These are phyloP conservation scores for Metschnikowia drakensbergensis DNA, from an alignment of 805 yeast genomes.

Conservation along the genomic window DNA sequence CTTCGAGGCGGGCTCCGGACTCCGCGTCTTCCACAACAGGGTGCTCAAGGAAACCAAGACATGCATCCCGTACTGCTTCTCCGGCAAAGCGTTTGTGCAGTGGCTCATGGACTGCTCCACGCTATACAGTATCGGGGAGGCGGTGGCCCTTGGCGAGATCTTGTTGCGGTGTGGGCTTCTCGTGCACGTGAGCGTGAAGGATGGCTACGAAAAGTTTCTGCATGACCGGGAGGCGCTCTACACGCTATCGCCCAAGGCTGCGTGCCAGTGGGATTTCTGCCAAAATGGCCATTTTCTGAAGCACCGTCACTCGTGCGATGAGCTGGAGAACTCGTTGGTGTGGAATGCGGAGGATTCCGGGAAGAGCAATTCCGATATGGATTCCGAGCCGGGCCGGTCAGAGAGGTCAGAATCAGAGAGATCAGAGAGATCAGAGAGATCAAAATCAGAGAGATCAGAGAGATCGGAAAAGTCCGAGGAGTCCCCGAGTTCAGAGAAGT, in stretches of 20 bases:
- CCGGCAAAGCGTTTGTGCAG: conserved; percentile 77
- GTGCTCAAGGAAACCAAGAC: conserved; percentile 25
- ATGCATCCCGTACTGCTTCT: conserved; percentile 44
- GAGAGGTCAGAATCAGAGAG: background rate
- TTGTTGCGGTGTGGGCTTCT: conserved; percentile 48
- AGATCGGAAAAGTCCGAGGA: background rate
- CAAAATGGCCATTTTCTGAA: background rate
- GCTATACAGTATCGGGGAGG: conserved; percentile 49
- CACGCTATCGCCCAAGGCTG: conserved; percentile 22
- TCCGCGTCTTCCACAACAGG: conserved; percentile 51
- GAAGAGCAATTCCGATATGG: background rate
- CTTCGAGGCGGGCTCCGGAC: conserved; percentile 62
- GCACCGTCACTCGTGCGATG: background rate
- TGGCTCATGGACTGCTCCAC: conserved; percentile 93
- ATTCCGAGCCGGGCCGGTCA: background rate
- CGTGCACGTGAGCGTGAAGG: conserved; percentile 38
- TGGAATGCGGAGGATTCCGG: background rate
- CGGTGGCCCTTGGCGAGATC: conserved; percentile 48
- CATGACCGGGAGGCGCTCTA: conserved; percentile 40
- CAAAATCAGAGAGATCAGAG: background rate
- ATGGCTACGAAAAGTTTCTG: conserved; percentile 24
- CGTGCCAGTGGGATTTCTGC: conserved; percentile 2
- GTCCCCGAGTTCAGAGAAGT: background rate
- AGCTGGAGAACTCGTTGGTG: background rate
- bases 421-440: background rate